Conservation (phyloP, 495 filamentous ascomycete species). For the Tuber brumale region DNA sequence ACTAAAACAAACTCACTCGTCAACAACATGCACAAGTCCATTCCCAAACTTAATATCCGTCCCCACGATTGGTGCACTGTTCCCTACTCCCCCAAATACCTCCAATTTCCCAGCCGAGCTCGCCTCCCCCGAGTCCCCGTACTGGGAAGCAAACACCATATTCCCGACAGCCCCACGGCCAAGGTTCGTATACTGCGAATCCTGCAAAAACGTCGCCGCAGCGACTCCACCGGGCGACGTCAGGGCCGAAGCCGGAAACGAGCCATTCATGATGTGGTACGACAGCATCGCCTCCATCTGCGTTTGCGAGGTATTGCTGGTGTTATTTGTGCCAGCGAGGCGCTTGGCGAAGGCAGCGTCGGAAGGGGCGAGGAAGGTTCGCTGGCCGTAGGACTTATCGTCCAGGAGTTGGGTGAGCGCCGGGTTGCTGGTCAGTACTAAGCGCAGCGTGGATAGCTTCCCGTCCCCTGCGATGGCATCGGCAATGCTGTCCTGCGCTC, state of each 20-base stretch:
- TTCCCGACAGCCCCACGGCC: neutral
- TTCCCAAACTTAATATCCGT: neutral
- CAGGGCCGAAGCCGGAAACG: neutral
- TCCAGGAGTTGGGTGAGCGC: neutral
- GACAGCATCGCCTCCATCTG: neutral
- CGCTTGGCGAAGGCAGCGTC: neutral
- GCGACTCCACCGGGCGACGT: neutral
- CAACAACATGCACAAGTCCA: neutral
- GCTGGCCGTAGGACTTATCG: neutral
- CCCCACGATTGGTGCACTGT: neutral
- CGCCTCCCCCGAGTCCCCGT: neutral
- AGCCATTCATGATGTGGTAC: slow-evolving; percentile 1
- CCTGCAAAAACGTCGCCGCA: neutral
- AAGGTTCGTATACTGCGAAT: neutral
- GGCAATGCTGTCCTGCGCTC: neutral
- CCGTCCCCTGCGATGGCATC: neutral
- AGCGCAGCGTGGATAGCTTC: neutral
- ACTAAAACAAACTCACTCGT: neutral
- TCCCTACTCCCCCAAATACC: neutral
- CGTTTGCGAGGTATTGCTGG: neutral
- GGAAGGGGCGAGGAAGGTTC: neutral
- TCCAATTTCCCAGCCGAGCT: neutral
- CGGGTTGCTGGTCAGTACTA: neutral
- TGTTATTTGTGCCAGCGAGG: neutral
- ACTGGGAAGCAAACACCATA: neutral